Evolutionary conservation across 257 asterid genomes (phyloP).

Genomic region (Fraxinus quadrangulata): DNA sequence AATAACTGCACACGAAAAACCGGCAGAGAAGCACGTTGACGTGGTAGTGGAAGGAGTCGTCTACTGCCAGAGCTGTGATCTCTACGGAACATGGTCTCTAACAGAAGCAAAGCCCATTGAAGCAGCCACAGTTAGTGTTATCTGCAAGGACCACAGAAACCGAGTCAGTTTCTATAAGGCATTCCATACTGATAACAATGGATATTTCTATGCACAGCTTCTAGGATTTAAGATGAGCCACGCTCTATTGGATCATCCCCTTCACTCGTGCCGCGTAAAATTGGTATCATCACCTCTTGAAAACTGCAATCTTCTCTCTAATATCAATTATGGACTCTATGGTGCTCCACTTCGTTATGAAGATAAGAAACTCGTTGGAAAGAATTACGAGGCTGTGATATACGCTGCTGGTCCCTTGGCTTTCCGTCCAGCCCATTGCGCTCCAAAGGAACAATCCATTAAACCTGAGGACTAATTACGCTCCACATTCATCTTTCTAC

Average conservation of each 20-base stretch:
- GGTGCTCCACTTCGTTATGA: slow-evolving; percentile 73
- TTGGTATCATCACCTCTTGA: slow-evolving; percentile 66
- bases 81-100: slow-evolving; percentile 61
- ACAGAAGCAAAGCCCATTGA: slow-evolving; percentile 57
- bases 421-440: slow-evolving; percentile 68
- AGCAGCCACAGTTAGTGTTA: slow-evolving; percentile 58
- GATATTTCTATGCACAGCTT: slow-evolving; percentile 75
- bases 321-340: slow-evolving; percentile 71
- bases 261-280: slow-evolving; percentile 76
- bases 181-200: slow-evolving; percentile 52
- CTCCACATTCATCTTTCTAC: slow-evolving; percentile 10
- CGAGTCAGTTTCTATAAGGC: slow-evolving; percentile 76
- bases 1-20: slow-evolving; percentile 30
- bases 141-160: slow-evolving; percentile 76
- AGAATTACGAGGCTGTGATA: slow-evolving; percentile 60
- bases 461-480: slow-evolving; percentile 18
- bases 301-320: slow-evolving; percentile 59
- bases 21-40: slow-evolving; percentile 38
- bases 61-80: slow-evolving; percentile 73
- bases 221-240: slow-evolving; percentile 73
- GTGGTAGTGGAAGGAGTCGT: slow-evolving; percentile 82
- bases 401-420: slow-evolving; percentile 81
- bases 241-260: slow-evolving; percentile 79
- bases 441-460: slow-evolving; percentile 40
- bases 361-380: slow-evolving; percentile 51